phyloP scores from a whole-genome alignment of 352 stramenopile genomes.

The Pythium biforme region DNA sequence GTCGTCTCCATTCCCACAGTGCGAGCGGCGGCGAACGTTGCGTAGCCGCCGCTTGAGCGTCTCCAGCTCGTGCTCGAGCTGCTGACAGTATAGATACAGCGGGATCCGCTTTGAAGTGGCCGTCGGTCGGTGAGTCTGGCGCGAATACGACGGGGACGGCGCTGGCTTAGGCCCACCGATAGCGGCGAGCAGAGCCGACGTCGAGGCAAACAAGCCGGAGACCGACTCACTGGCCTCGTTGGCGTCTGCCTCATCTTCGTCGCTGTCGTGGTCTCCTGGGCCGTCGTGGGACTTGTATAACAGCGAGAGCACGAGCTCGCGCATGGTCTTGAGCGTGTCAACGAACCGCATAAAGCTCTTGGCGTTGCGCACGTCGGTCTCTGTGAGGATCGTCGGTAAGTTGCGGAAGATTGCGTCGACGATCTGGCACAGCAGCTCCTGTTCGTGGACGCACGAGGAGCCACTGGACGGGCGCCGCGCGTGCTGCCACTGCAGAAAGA shows the following conservation, averaged over 20 bases:
- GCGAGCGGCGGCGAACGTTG: slow-evolving; percentile 14
- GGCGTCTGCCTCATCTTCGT: slow-evolving; percentile 16
- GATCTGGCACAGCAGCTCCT: slow-evolving; percentile 48
- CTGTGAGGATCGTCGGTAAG: slow-evolving; percentile 50
- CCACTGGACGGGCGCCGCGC: background rate
- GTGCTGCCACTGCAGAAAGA: slow-evolving; percentile 54
- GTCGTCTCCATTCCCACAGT: slow-evolving; percentile 24
- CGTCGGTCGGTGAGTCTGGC: too few relatives aligned
- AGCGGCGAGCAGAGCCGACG: slow-evolving; percentile 2
- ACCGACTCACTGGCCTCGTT: too few relatives aligned
- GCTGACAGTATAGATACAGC: slow-evolving; percentile 63
- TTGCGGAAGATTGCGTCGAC: slow-evolving; percentile 67
- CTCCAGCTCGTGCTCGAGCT: slow-evolving; percentile 62
- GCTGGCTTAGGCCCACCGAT: background rate
- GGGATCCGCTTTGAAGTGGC: slow-evolving; percentile 25
- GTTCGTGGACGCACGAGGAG: slow-evolving; percentile 19
- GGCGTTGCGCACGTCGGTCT: slow-evolving; percentile 39
- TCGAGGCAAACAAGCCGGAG: slow-evolving; percentile 23
- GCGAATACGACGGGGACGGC: background rate
- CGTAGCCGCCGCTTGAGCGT: slow-evolving; percentile 23
- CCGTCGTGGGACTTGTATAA: slow-evolving; percentile 44
- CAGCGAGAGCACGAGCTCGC: slow-evolving; percentile 44
- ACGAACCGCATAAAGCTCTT: slow-evolving; percentile 59
- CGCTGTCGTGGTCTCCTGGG: background rate
- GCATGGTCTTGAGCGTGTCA: slow-evolving; percentile 51